phyloP scores from a whole-genome alignment of 805 yeast genomes.

The Candida argentea region DNA sequence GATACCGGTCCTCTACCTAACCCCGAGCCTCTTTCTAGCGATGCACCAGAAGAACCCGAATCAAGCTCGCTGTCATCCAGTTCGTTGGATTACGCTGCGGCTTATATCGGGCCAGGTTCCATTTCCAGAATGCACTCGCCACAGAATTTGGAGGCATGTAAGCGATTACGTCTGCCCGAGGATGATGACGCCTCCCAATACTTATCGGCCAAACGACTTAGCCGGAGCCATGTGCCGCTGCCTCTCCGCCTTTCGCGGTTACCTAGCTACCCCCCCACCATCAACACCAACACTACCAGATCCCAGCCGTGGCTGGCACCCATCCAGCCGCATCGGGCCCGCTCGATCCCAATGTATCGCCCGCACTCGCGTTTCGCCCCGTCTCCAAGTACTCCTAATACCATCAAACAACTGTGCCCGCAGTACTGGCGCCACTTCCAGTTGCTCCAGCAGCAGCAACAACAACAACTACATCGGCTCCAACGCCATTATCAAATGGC shows the following conservation, averaged over 20 bases:
- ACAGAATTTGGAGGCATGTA: too few relatives aligned
- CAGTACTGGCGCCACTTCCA: neutral
- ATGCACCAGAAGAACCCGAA: too few relatives aligned
- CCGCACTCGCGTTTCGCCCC: conserved; percentile 5
- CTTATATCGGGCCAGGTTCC: too few relatives aligned
- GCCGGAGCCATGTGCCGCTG: too few relatives aligned
- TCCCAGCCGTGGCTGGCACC: conserved; percentile 3
- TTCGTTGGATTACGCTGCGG: too few relatives aligned
- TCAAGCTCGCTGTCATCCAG: too few relatives aligned
- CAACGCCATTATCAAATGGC: neutral
- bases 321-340: too few relatives aligned
- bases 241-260: too few relatives aligned
- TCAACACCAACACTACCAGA: conserved; percentile 5
- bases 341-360: too few relatives aligned
- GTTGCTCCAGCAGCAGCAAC: conserved; percentile 1
- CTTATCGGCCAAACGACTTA: conserved; percentile 6
- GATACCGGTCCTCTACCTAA: conserved; percentile 5
- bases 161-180: too few relatives aligned
- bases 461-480: conserved; percentile 1
- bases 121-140: too few relatives aligned
- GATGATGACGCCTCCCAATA: conserved; percentile 6
- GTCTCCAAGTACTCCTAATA: conserved; percentile 4
- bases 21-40: too few relatives aligned
- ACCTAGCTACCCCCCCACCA: neutral
- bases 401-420: conserved; percentile 3